A percentile compares a stretch with the other conserved stretches of the same genome.
These are phyloP conservation scores for Salvia splendens DNA, from an alignment of 257 asterid species.

Conservation along the genomic window DNA sequence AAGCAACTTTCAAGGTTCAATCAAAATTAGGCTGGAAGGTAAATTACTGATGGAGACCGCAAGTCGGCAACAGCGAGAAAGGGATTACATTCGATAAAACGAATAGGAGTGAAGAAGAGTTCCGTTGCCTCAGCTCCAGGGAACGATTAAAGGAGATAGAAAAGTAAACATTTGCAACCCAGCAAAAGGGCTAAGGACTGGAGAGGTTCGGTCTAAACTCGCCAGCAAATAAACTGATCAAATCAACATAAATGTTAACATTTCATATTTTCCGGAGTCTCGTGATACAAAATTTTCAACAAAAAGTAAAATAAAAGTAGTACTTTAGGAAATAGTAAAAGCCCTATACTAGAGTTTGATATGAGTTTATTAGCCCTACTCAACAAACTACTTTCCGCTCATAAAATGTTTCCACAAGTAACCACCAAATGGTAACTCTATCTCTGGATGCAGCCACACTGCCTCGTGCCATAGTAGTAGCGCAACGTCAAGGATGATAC, in stretches of 20 bases:
- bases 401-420: slow-evolving; percentile 26
- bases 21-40: too few species aligned
- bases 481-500: slow-evolving; percentile 22
- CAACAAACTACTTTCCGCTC: slow-evolving; percentile 20
- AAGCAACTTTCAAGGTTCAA: too few species aligned
- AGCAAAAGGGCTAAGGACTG: too few species aligned
- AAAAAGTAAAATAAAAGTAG: not conserved
- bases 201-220: not conserved
- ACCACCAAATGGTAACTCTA: slow-evolving; percentile 18
- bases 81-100: too few species aligned
- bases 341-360: slow-evolving; percentile 27
- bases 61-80: too few species aligned
- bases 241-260: slow-evolving; percentile 5
- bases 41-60: too few species aligned
- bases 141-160: too few species aligned
- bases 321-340: slow-evolving; percentile 12
- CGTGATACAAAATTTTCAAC: slow-evolving; percentile 22
- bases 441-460: slow-evolving; percentile 13
- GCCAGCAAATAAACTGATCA: not conserved
- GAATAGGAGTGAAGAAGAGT: too few species aligned
- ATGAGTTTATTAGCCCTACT: slow-evolving; percentile 28
- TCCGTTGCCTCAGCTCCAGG: too few species aligned
- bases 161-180: too few species aligned
- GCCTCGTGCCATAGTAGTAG: not conserved
- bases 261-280: not conserved